phyloP scores from a whole-genome alignment of 1,284 basidiomycete species.

The Ganoderma sinense region DNA sequence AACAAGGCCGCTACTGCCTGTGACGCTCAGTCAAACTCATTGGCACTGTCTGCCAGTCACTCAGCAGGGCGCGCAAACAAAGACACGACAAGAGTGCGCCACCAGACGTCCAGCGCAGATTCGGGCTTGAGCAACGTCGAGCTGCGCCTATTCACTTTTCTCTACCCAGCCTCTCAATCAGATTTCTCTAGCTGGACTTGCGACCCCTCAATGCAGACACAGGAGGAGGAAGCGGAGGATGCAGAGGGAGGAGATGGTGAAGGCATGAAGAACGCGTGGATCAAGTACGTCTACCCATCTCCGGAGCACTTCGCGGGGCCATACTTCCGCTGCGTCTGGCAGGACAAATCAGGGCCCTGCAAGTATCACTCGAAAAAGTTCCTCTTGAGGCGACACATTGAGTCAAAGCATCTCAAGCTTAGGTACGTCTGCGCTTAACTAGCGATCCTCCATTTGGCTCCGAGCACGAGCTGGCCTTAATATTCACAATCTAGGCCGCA shows the following conservation, averaged over 20 bases:
- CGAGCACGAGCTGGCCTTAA: slow-evolving; percentile 19
- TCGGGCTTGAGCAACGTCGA: slow-evolving; percentile 25
- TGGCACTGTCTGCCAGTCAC: background rate
- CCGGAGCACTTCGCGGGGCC: slow-evolving; percentile 23
- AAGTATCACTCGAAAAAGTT: slow-evolving; percentile 68
- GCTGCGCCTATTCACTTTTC: background rate
- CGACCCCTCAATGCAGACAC: background rate
- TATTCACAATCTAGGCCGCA: slow-evolving; percentile 51
- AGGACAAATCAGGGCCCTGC: slow-evolving; percentile 42
- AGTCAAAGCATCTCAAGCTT: slow-evolving; percentile 66
- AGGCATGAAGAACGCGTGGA: slow-evolving; percentile 29
- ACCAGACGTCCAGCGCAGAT: slow-evolving; percentile 13
- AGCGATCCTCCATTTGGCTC: background rate
- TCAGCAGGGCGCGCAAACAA: slow-evolving; percentile 4
- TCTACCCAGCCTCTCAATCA: slow-evolving; percentile 19
- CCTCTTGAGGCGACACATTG: slow-evolving; percentile 71
- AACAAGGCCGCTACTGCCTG: slow-evolving; percentile 10
- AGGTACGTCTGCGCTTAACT: slow-evolving; percentile 49
- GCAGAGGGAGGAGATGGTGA: slow-evolving; percentile 10
- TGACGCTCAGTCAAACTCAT: slow-evolving; percentile 3
- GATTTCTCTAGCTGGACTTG: slow-evolving; percentile 17
- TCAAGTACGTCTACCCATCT: slow-evolving; percentile 27
- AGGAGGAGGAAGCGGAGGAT: slow-evolving; percentile 16
- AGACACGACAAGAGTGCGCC: slow-evolving; percentile 12
- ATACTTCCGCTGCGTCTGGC: slow-evolving; percentile 40